These are phyloP conservation scores for Pezicula carpinea DNA, from an alignment of 2,329 filamentous ascomycete genomes.

Conservation along the genomic window DNA sequence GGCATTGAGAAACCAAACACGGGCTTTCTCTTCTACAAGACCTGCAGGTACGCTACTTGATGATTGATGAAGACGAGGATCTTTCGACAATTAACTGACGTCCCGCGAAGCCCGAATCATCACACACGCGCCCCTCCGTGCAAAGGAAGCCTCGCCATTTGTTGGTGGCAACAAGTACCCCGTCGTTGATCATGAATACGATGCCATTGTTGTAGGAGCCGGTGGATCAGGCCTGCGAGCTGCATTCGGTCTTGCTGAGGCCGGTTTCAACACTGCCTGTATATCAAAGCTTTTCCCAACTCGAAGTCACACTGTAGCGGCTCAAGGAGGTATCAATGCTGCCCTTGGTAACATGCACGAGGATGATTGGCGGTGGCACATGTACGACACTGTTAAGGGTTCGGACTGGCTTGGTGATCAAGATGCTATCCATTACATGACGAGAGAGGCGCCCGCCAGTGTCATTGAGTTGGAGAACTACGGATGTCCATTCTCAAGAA, in stretches of 20 bases:
- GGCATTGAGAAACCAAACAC: constrained; percentile 53
- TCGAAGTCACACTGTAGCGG: constrained; percentile 78
- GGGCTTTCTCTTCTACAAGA: constrained; percentile 83
- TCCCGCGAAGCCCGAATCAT: constrained; percentile 68
- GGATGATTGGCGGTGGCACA: constrained; percentile 98
- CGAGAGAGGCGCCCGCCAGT: constrained; percentile 82
- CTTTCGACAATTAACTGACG: constrained; percentile 10
- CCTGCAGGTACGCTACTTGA: constrained; percentile 58
- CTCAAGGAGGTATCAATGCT: constrained; percentile 81
- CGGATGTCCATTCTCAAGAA: constrained; percentile 94
- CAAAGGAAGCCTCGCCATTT: constrained; percentile 86
- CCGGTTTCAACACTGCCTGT: constrained; percentile 85
- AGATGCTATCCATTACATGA: constrained; percentile 99
- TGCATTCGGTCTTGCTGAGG: constrained; percentile 81
- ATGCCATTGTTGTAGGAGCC: constrained; percentile 89
- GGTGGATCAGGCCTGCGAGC: constrained; percentile 78
- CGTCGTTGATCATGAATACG: constrained; percentile 97
- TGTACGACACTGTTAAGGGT: constrained; percentile 98
- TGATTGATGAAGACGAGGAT: not conserved
- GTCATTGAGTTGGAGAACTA: constrained; percentile 97
- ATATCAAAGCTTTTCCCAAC: constrained; percentile 85
- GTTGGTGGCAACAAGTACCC: constrained; percentile 81
- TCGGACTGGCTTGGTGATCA: constrained; percentile 97
- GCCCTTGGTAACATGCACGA: constrained; percentile 94
- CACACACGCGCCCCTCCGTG: constrained; percentile 78